Conservation (phyloP, 257 asterid species). For the Nicotiana knightiana region DNA sequence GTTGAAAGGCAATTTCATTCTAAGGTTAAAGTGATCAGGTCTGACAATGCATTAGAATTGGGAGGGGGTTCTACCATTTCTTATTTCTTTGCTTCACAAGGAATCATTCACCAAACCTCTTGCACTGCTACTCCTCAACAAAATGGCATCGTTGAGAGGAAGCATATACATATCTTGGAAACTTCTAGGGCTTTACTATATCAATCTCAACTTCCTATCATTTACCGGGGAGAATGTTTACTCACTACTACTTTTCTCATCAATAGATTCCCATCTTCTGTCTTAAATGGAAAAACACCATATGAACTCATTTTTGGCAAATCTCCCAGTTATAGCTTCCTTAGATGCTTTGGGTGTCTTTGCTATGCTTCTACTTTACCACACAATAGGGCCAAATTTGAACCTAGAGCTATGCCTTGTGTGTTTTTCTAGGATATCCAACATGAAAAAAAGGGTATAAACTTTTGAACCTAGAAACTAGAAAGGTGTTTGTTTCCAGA, state of each 20-base stretch:
- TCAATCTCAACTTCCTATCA: not conserved
- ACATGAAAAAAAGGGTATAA: not conserved
- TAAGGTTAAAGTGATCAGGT: too few relatives aligned
- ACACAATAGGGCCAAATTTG: not conserved
- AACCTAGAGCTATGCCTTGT: not conserved
- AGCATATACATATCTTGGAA: not conserved
- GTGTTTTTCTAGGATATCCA: not conserved
- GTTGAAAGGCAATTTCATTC: too few relatives aligned
- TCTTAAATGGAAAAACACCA: too few relatives aligned
- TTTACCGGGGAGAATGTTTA: not conserved
- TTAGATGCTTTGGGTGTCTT: not conserved
- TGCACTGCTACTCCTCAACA: not conserved
- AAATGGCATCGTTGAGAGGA: not conserved
- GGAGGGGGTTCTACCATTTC: too few relatives aligned
- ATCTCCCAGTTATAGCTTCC: not conserved
- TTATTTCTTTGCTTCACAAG: not conserved
- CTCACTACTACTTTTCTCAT: not conserved
- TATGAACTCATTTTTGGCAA: too few relatives aligned
- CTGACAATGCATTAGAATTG: too few relatives aligned
- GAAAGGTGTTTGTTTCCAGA: too few relatives aligned
- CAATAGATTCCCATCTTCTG: not conserved
- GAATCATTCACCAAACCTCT: not conserved
- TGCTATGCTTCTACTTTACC: not conserved
- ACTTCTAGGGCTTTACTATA: not conserved
- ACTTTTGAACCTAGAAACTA: too few relatives aligned